Evolutionary conservation across 192 early-diverging fungal genomes (phyloP), one percentile per base, ranked within the genome.

Genomic region (Obelidium mucronatum): DNA sequence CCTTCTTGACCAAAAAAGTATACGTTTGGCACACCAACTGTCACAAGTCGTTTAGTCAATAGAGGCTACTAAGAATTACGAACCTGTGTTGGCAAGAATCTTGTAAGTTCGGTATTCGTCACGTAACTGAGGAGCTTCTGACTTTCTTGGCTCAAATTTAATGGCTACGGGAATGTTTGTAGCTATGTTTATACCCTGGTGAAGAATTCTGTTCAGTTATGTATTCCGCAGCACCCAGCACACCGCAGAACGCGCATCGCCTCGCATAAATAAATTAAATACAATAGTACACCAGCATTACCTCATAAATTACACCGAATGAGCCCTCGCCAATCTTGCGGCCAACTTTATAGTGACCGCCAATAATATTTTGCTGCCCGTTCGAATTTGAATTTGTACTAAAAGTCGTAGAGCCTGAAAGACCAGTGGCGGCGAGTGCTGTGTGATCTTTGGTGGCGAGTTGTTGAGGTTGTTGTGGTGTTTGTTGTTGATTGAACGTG

Each of bases 301-400:
- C 96, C 97, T 99, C 96, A 82, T 97, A 98, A 73, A 99, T 97
- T 83, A 97, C 91, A 60, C 97, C 97, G 89, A 99, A 99, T 76
- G 92, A 94, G 40, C 97, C 97, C 81, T 98, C 96, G 52, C 96
- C 97, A 86, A 99, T 96, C 83, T 95, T 95, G 80, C 91, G 93
- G 44, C 96, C 96, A 36, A 98, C 95, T 78, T 91, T 92, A 81
- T 93, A 99, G 81, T 98, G 95, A 30, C 94, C 94, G 52, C 97
- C 97, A 33, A 99, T 96, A 53, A 98, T 89, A 79, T 95, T 95
- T 28, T 65, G 60, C 56, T 67, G 67, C 28, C 26, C 51, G 6
- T 11, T n/a, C 66, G 62, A 64, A 6, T n/a, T 40, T 35, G 62
- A 40, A 13, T 37, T 64, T n/a, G n/a, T n/a, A n/a, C n/a, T n/a